Percentiles rank a stretch among this genome's conserved stretches.
Evolutionary conservation across 2,329 filamentous ascomycete species (phyloP).

Genomic region (Plenodomus lindquistii): DNA sequence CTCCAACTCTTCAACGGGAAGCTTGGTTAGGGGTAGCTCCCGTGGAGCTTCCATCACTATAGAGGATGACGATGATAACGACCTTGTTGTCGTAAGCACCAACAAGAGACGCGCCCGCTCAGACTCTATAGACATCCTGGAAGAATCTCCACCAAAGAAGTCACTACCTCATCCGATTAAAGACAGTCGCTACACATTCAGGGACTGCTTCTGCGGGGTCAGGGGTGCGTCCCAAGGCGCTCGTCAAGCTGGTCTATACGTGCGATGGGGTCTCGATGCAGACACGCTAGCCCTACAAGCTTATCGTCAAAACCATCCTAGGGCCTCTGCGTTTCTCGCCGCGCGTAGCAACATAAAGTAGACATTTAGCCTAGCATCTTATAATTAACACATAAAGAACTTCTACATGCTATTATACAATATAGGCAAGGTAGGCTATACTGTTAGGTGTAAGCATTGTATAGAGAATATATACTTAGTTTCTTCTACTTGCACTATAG

Average conservation of each 20-base stretch:
- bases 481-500: too few species aligned
- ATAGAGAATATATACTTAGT: too few species aligned
- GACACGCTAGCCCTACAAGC: conserved; percentile 16
- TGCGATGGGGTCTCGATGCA: conserved; percentile 21
- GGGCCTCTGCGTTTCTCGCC: conserved; percentile 9
- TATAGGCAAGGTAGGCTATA: conserved; percentile 22
- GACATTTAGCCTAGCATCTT: conserved; percentile 12
- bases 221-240: conserved; percentile 29
- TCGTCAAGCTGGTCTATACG: conserved; percentile 11
- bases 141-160: neutral
- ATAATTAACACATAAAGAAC: conserved; percentile 7
- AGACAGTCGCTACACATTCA: conserved; percentile 9
- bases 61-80: neutral
- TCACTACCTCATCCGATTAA: neutral
- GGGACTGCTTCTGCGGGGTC: conserved; percentile 24
- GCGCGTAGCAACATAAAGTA: conserved; percentile 21
- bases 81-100: neutral
- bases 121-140: conserved; percentile 1
- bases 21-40: neutral
- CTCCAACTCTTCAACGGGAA: neutral
- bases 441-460: conserved; percentile 31
- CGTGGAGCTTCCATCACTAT: neutral
- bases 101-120: neutral
- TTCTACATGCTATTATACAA: conserved; percentile 19
- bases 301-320: conserved; percentile 16